A percentile compares a stretch with the other conserved stretches of the same genome.
Evolutionary conservation across 805 yeast genomes (phyloP).

Genomic region (Teunomyces barrocoloradensis): DNA sequence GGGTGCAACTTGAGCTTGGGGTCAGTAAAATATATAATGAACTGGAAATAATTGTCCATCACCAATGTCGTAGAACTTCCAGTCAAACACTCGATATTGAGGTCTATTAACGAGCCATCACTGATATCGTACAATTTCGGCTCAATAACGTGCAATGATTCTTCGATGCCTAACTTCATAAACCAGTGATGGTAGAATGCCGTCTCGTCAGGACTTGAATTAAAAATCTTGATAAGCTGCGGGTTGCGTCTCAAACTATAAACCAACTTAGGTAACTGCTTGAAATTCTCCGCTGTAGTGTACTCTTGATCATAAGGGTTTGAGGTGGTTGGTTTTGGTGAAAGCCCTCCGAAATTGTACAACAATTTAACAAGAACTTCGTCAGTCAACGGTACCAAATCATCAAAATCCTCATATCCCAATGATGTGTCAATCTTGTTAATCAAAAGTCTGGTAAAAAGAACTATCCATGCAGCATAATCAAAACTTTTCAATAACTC

Average conservation of each 20-base stretch:
- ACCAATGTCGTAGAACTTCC: constrained; percentile 17
- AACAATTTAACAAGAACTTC: constrained; percentile 23
- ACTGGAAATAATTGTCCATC: constrained; percentile 28
- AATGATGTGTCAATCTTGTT: constrained; percentile 32
- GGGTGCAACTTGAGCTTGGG: constrained; percentile 23
- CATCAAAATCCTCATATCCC: constrained; percentile 33
- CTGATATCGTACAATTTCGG: constrained; percentile 26
- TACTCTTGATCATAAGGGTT: constrained; percentile 25
- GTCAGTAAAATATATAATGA: constrained; percentile 22
- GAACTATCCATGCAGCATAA: constrained; percentile 26
- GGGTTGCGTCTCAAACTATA: constrained; percentile 36
- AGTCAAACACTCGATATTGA: constrained; percentile 16
- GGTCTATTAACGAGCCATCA: constrained; percentile 11
- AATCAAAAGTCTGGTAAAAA: constrained; percentile 32
- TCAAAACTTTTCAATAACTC: constrained; percentile 30
- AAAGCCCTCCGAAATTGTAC: constrained; percentile 27
- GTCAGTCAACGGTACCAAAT: constrained; percentile 25
- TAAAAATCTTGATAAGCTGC: constrained; percentile 36
- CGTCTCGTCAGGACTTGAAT: constrained; percentile 47
- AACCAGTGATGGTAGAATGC: constrained; percentile 38
- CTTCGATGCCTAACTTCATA: constrained; percentile 14
- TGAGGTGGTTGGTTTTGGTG: constrained; percentile 2
- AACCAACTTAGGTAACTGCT: constrained; percentile 26
- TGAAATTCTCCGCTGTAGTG: constrained; percentile 25
- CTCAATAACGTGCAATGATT: constrained; percentile 22